Conservation (phyloP, 176 grass and related monocot species). For the Oryza rufipogon region DNA sequence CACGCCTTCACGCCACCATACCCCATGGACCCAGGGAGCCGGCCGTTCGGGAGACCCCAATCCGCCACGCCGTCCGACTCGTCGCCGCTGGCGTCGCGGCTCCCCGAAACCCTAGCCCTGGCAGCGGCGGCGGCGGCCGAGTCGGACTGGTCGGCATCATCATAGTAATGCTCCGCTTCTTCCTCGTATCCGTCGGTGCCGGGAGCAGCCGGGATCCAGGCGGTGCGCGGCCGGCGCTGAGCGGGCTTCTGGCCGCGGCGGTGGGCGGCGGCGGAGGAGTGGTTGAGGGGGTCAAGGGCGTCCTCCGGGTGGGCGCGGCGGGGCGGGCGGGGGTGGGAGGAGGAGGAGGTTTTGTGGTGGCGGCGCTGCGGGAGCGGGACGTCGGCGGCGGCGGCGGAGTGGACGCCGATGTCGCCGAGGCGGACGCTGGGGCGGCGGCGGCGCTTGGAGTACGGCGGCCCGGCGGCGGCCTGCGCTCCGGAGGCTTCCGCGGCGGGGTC, state of each 20-base stretch:
- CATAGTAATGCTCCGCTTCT: conserved; percentile 61
- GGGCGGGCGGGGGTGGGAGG: conserved; percentile 43
- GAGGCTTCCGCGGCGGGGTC: conserved; percentile 24
- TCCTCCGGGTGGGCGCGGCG: conserved; percentile 52
- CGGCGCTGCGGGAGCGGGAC: conserved; percentile 47
- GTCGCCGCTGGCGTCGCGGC: conserved; percentile 59
- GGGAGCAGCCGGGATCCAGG: conserved; percentile 21
- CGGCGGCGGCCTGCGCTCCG: not conserved
- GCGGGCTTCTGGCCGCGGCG: conserved; percentile 41
- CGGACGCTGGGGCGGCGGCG: conserved; percentile 93
- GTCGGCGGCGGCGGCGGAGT: conserved; percentile 51
- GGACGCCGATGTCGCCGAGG: conserved; percentile 79
- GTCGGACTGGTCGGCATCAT: conserved; percentile 56
- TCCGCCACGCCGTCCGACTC: conserved; percentile 61
- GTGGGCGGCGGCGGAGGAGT: not conserved
- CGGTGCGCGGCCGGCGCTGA: conserved; percentile 44
- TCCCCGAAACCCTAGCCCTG: conserved; percentile 79
- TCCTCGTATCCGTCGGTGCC: conserved; percentile 35
- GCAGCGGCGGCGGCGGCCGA: conserved; percentile 41
- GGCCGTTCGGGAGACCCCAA: conserved; percentile 65
- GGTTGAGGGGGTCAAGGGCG: conserved; percentile 24
- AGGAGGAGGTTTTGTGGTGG: conserved; percentile 48
- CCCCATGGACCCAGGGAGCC: conserved; percentile 32
- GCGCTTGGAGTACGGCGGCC: conserved; percentile 63
- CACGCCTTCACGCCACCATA: conserved; percentile 69